Percentiles rank a stretch among this genome's conserved stretches.
These are phyloP conservation scores for Pyrenophora teres DNA, from an alignment of 2,329 filamentous ascomycete genomes.

Conservation along the genomic window DNA sequence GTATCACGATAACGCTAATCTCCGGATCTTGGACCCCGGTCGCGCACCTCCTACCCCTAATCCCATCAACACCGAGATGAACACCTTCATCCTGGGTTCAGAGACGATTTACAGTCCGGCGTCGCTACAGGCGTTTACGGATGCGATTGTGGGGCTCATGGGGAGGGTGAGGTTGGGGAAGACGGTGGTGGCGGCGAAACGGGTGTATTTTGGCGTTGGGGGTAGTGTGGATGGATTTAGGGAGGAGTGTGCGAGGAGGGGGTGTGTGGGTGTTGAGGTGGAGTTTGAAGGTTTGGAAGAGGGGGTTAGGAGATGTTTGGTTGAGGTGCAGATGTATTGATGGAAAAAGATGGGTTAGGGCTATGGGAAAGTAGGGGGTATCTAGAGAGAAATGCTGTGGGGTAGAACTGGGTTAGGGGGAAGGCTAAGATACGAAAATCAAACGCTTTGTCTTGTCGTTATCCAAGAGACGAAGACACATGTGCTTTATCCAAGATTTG, in stretches of 20 bases:
- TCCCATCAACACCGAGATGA: conserved; percentile 51
- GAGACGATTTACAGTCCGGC: conserved; percentile 85
- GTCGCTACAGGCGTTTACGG: conserved; percentile 69
- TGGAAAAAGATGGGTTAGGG: background rate
- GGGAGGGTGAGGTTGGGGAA: conserved; percentile 58
- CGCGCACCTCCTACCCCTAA: conserved; percentile 61
- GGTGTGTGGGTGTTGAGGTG: conserved; percentile 54
- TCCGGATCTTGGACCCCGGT: conserved; percentile 73
- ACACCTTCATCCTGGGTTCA: conserved; percentile 65
- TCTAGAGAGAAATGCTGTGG: conserved; percentile 3
- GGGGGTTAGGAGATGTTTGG: conserved; percentile 54
- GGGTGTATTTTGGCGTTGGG: conserved; percentile 82
- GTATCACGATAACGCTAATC: conserved; percentile 67
- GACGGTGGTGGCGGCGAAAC: conserved; percentile 75
- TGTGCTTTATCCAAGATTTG: background rate
- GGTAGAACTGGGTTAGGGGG: background rate
- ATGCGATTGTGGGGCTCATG: conserved; percentile 66
- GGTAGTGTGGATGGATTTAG: conserved; percentile 78
- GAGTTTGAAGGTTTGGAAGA: conserved; percentile 54
- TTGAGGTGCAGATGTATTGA: conserved; percentile 52
- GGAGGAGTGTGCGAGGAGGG: conserved; percentile 48
- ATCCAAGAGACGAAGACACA: background rate
- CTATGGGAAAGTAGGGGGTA: conserved; percentile 2
- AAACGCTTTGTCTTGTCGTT: background rate
- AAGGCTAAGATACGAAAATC: background rate